Base-by-base conservation (phyloP, 2,329 filamentous ascomycete genomes). In the Pezicula radicicola region DNA sequence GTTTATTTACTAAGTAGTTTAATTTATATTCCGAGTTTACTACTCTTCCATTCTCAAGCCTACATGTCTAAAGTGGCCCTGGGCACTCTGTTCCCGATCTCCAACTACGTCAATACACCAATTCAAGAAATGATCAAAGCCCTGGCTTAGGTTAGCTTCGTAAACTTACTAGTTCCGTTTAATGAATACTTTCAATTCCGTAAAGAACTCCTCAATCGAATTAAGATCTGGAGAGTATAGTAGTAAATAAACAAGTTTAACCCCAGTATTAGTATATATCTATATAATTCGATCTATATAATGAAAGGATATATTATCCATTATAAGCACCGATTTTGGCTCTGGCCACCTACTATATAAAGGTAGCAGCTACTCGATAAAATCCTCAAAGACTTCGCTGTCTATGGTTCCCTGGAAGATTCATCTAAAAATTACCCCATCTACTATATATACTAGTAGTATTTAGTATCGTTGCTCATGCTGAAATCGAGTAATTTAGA, bases 301-400 rank as follows among this genome's bases (percentile, higher is more conserved):
- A 54, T 68, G 62, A 48, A 62, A 64, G 13, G 63, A 65, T 16
- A 60, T 61, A 49, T 67, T 67, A 47, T 68, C 65, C 56, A 69
- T 67, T 10, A 67, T 52, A 3, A 68, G 52, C n/a, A n/a, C n/a
- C n/a, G n/a, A n/a, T n/a, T n/a, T n/a, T n/a, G n/a, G n/a, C n/a
- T n/a, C n/a, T n/a, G 60, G 66, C 43, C 51, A 68, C 49, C 50
- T 58, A 13, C 63, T 56, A 51, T 63, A 69, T 43, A 61, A 51
- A 6, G 56, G 60, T 15, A 69, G 59, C 16, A 68, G 52, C 55
- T 67, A 56, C 52, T 63, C 56, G 36, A 68, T 60, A 49, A 62
- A 63, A 45, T 61, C 56, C 42, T 62, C 54, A 37, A 61, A 64
- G 21, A 61, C 33, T 21, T 47, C 48, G 19, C 49, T 40, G 48